Conservation (phyloP, 1,284 basidiomycete genomes). For the Porogramme epimiltina region DNA sequence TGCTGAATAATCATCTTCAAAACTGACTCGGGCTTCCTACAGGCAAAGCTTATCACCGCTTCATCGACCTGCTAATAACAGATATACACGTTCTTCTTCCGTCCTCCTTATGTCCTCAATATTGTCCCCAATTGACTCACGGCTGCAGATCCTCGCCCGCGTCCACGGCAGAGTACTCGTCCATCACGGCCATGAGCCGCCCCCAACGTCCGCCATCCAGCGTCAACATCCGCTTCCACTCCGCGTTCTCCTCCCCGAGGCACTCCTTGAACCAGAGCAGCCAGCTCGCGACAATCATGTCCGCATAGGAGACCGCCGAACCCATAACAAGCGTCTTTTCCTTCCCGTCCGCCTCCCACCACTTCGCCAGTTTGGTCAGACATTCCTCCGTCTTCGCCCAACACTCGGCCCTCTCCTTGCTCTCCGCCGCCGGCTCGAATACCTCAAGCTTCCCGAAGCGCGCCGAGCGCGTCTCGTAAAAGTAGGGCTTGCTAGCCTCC, state of each 20-base stretch:
- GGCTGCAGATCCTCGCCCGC: not conserved
- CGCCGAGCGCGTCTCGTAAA: constrained; percentile 25
- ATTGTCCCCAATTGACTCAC: not conserved
- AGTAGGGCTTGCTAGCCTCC: constrained; percentile 22
- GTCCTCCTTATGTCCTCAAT: no score
- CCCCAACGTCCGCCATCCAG: constrained; percentile 44
- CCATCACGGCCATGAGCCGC: constrained; percentile 33
- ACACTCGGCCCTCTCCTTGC: constrained; percentile 22
- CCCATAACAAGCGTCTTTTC: constrained; percentile 28
- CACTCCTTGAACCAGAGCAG: constrained; percentile 33
- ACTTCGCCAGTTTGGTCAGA: constrained; percentile 34
- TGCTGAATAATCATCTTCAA: no score
- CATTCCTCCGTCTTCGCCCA: constrained; percentile 35
- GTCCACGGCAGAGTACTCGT: constrained; percentile 26
- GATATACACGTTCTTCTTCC: no score
- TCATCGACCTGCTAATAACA: no score
- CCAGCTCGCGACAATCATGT: constrained; percentile 34
- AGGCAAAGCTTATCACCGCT: no score
- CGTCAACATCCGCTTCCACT: constrained; percentile 39
- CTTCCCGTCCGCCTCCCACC: constrained; percentile 12
- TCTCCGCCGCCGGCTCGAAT: constrained; percentile 38
- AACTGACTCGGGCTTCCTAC: no score
- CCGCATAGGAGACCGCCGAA: constrained; percentile 36
- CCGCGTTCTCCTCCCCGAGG: constrained; percentile 33
- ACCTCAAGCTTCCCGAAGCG: constrained; percentile 26